phyloP scores from a whole-genome alignment of 371 early-diverging fungal species.

The Rozella allomycis region DNA sequence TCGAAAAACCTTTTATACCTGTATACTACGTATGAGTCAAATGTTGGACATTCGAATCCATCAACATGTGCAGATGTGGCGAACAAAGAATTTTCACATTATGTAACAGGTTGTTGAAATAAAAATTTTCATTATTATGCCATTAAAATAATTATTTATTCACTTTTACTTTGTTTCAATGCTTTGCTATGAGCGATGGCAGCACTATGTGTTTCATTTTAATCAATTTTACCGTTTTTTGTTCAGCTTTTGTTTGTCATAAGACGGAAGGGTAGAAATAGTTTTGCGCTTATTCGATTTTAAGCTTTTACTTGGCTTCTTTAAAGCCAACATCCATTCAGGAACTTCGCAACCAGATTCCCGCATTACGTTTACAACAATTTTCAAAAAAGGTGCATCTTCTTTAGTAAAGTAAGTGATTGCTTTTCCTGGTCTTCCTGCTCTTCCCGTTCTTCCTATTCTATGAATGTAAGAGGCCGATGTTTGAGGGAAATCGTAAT shows the following conservation, averaged over 20 bases:
- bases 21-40: too few relatives aligned
- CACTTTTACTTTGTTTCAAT: too few relatives aligned
- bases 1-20: too few relatives aligned
- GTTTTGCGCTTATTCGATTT: conserved; percentile 41
- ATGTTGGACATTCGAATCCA: too few relatives aligned
- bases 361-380: conserved; percentile 85
- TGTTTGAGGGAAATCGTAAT: conserved; percentile 74
- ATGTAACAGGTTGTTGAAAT: too few relatives aligned
- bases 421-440: conserved; percentile 69
- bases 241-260: conserved; percentile 28
- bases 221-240: too few relatives aligned
- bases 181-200: too few relatives aligned
- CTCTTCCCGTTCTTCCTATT: conserved; percentile 94
- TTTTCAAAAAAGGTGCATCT: conserved; percentile 65
- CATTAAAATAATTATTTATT: too few relatives aligned
- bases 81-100: too few relatives aligned
- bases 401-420: conserved; percentile 55
- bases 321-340: conserved; percentile 83
- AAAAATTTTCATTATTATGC: too few relatives aligned
- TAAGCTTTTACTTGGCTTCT: conserved; percentile 37
- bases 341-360: conserved; percentile 85
- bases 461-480: conserved; percentile 88
- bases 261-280: conserved; percentile 39
- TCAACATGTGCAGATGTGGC: too few relatives aligned
- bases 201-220: too few relatives aligned